Base-by-base conservation (phyloP, 148 eudicot genomes). In the Euryodendron excelsum region DNA sequence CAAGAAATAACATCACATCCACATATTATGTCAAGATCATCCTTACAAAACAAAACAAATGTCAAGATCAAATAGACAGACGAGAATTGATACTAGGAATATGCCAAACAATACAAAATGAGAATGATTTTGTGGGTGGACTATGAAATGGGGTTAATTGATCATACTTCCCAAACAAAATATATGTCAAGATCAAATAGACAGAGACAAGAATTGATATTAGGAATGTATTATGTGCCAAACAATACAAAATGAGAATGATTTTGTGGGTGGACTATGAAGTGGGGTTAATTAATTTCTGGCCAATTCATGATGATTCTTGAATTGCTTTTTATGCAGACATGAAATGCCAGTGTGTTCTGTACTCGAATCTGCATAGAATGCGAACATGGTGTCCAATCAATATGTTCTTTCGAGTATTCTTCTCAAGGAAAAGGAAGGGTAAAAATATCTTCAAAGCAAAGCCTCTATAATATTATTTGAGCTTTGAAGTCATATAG, bases 81-180 rank as follows among this genome's bases (percentile, higher is more conserved):
- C 45, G 9, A 41, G 28, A 28, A 61, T 25, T 28, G 65, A 61
- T 27, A 13, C 15, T 4, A 4, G 6, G 18, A 37, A 61, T 9
- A 21, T 30, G 37, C 39, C 68, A 63, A 63, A 63, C 68, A 33
- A 0, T 30, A 3, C 14, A 63, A 13, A 63, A 12, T 63, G 4
- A 63, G 13, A 66, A 27, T 66, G 70, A 66, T 66, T 66, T n/a
- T 33, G 34, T 5, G 44, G 39, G 69, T 64, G 44, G 69, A 64
- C 69, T 14, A 8, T 34, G 11, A 4, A 21, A 14, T 30, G 21
- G 15, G 68, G 37, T 63, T 63, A 28, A 31, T 2, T 33, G n/a
- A n/a, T n/a, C n/a, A n/a, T n/a, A n/a, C n/a, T n/a, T n/a, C n/a
- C n/a, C n/a, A n/a, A n/a, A n/a, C n/a, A n/a, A n/a, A n/a, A n/a